Base-by-base conservation (phyloP, 306 rosid species). In the Lupinus albus region DNA sequence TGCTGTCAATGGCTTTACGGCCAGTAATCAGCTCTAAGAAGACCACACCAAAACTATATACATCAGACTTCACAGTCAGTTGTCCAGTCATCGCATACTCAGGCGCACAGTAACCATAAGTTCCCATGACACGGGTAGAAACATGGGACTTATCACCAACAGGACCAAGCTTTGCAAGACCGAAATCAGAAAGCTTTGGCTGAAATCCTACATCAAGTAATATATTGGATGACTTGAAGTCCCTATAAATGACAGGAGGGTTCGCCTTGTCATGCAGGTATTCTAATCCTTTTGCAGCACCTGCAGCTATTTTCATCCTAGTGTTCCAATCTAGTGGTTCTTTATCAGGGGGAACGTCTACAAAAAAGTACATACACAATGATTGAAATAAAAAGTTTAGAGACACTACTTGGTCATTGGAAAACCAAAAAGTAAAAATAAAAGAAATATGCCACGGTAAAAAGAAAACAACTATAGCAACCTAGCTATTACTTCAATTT, bases 51-150 rank as follows among this genome's bases (percentile, higher is more conserved):
- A 88, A 91, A 65, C 97, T 91, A 69, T 88, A 91, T 33, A 91
- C 97, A 6, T 91, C 97, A 21, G 97, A 91, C 73, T 91, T 91
- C 73, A 88, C 95, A 0, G 97, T 91, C 74, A 91, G 80, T 66
- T 91, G 95, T 54, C 97, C 97, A 7, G 92, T 91, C 97, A 91
- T 91, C 20, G 97, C 97, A 80, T 91, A 88, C 71, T 91, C 97
- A 4, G 97, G 97, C 63, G 97, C 97, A 67, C 97, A 91, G 68
- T 91, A 91, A 55, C 97, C 97, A 14, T 91, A 91, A 73, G 97
- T 91, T 68, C 97, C 97, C 97, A 88, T 91, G 44, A 91, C 97
- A 73, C 95, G 79, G 48, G 97, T 91, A 65, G 95, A 91, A 78
- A 91, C 95, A 30, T 91, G 97, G 12, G 97, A 91, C 78, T 91